phyloP scores from a whole-genome alignment of 345 rosid genomes.

The Physaria fendleri region DNA sequence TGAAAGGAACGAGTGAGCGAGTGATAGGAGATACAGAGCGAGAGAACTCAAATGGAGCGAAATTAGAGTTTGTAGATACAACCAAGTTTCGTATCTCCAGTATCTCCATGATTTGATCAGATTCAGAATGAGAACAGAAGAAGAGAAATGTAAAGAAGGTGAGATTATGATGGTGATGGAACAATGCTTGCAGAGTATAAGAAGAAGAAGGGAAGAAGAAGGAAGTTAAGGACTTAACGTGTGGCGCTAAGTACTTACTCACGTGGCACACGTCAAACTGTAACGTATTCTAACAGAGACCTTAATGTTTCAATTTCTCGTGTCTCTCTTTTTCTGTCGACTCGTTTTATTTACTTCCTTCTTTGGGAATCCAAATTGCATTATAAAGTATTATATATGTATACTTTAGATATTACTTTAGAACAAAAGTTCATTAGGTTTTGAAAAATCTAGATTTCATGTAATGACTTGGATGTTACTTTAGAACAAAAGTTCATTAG shows the following conservation, averaged over 20 bases:
- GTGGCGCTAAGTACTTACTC: slow-evolving; percentile 14
- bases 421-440: too few relatives aligned
- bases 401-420: too few relatives aligned
- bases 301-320: not conserved
- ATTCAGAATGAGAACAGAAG: not conserved
- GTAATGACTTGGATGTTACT: too few relatives aligned
- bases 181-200: not conserved
- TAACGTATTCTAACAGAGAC: not conserved
- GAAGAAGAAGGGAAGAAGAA: not conserved
- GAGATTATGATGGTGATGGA: not conserved
- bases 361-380: not conserved
- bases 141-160: not conserved
- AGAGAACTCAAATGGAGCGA: slow-evolving; percentile 23
- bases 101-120: not conserved
- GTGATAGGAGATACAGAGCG: slow-evolving; percentile 4
- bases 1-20: slow-evolving; percentile 11
- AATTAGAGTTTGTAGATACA: slow-evolving; percentile 9
- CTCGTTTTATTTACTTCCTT: not conserved
- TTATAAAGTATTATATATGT: too few relatives aligned
- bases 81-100: slow-evolving; percentile 21
- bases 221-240: too few relatives aligned
- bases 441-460: too few relatives aligned
- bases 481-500: too few relatives aligned
- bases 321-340: not conserved
- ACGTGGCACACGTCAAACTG: slow-evolving; percentile 1